Base-by-base conservation (phyloP, 345 rosid genomes). In the Gynandropsis gynandra region DNA sequence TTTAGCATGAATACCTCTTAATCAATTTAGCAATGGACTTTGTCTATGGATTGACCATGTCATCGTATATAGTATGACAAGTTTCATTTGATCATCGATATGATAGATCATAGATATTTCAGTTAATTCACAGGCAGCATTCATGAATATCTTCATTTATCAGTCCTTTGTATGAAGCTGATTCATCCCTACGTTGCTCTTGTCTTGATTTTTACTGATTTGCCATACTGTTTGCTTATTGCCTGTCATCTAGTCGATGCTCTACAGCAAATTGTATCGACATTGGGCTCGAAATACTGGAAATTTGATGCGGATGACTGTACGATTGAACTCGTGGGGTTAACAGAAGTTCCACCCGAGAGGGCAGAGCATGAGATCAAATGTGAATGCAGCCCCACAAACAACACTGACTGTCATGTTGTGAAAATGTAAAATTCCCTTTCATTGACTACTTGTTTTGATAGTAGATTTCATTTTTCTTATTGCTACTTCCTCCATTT, bases 251-350 rank as follows among this genome's bases (percentile, higher is more conserved):
- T 18, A 76, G 85, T 74, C 59, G 85, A 74, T 56, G 76, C 63
- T 54, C 59, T 80, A 38, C 57, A 65, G 34, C 55, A 72, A 69
- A 65, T 74, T 42, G 46, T 67, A 15, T 65, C 50, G n/a, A 58
- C 62, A 10, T 8, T 76, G 78, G 85, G 85, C 10, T 61, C 73
- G 8, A 53, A 11, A n/a, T 47, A 31, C 52, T 80, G 82, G 80
- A 48, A 70, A 63, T 80, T 76, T 41, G 54, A 67, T 67, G 73
- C 71, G 42, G 69, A 59, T 16, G 24, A 61, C 15, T 80, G 85
- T 58, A 49, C 60, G 47, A 10, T 69, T 14, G 42, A 51, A 52
- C 24, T 10, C 63, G 68, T 73, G 37, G 78, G 82, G 44, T 20
- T 80, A 21, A 56, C 69, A 5, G 68, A 36, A 19, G 70, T 15